Base-by-base conservation (phyloP, 352 stramenopile genomes). In the Phytophthora citricola region DNA sequence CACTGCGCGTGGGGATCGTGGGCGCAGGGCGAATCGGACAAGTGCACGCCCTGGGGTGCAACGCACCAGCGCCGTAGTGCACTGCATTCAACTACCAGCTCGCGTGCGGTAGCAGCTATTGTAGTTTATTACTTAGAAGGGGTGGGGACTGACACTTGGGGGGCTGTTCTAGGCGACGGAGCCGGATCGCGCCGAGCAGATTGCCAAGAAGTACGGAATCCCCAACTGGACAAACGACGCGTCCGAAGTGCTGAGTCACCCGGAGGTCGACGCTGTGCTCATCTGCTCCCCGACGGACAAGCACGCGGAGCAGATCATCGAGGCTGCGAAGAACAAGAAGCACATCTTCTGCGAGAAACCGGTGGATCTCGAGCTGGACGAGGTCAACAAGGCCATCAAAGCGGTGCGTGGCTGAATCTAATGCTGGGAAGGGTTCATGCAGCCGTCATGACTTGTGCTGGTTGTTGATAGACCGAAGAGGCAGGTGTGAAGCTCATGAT, bases 261-360 rank as follows among this genome's bases (percentile, higher is more conserved):
- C 93, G 1, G 90, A 97, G 12, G 89, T 99, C 34, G 93, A 99
- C 74, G 96, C 95, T 12, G 93, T 99, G 11, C 87, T 97, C 82
- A 98, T 99, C 79, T 99, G 96, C 75, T 99, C 95, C 11, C 96
- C 96, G 3, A 98, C 92, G 15, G 75, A 88, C 29, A 93, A 85
- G 52, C 96, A 99, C 81, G 96, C 95, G 12, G 87, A 98, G 64
- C 96, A 98, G 81, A 98, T 98, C 70, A 95, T 98, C 43, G 87
- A 92, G 32, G 93, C 89, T 22, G 96, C 96, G 15, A 85, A 83
- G 12, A 85, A 95, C 63, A 90, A 91, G 46, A 99, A 99, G 73
- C 87, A 98, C 69, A 94, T 98, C 43, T 98, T 98, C 62, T 98
- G 93, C 67, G 94, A 98, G 78, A 98, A 98, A 64, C 95, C 95